Evolutionary conservation across 1,139 yeast species (phyloP).

Genomic region (Geotrichum fermentans): DNA sequence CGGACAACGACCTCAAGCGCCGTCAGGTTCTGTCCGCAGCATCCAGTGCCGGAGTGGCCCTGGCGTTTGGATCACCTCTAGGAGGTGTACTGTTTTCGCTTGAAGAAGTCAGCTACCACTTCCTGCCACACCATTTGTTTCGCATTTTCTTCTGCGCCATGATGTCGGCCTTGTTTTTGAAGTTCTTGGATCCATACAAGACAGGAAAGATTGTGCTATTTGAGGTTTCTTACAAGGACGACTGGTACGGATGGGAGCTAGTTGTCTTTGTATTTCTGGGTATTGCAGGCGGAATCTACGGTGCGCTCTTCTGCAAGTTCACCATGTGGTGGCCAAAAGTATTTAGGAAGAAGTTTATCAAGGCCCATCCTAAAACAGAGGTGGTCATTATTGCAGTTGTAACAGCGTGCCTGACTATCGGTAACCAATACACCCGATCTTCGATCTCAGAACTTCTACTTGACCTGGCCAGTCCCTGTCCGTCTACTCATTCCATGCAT

Average conservation of each 20-base stretch:
- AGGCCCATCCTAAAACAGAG: constrained; percentile 46
- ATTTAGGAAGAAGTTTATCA: constrained; percentile 41
- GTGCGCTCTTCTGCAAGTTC: constrained; percentile 51
- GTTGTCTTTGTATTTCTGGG: constrained; percentile 49
- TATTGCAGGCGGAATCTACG: constrained; percentile 54
- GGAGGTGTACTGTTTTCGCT: constrained; percentile 65
- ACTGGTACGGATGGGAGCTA: constrained; percentile 52
- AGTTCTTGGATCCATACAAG: constrained; percentile 57
- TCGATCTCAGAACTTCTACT: constrained; percentile 52
- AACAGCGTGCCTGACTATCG: constrained; percentile 50
- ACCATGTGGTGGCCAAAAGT: constrained; percentile 46
- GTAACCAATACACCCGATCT: constrained; percentile 51
- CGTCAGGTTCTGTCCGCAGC: constrained; percentile 61
- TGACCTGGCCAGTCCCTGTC: constrained; percentile 53
- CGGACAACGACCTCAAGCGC: constrained; percentile 50
- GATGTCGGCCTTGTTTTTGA: constrained; percentile 51
- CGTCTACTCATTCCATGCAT: constrained; percentile 22
- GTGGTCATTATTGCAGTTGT: constrained; percentile 46
- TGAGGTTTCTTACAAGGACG: constrained; percentile 51
- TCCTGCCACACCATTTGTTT: constrained; percentile 55
- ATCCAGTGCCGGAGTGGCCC: constrained; percentile 64
- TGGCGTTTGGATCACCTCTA: constrained; percentile 65
- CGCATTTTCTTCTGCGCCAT: constrained; percentile 60
- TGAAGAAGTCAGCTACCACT: constrained; percentile 59
- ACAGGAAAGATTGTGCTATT: constrained; percentile 60